Evolutionary conservation across 208 protist species (phyloP), one percentile per base, ranked within the genome.

Genomic region (Wallacemonas sp.): DNA sequence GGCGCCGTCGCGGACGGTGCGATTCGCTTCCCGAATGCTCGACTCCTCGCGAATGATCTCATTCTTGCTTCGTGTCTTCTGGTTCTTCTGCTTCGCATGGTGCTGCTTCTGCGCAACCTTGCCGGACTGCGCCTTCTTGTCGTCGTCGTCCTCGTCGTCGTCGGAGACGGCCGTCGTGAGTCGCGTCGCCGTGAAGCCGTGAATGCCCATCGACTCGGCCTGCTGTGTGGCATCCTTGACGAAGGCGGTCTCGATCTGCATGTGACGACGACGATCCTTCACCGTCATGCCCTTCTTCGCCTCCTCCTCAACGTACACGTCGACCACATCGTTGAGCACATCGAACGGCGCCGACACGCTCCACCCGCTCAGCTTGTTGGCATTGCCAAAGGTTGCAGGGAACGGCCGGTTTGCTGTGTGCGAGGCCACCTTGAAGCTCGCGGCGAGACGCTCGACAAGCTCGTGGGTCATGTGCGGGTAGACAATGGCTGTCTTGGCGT

Each of bases 161-260:
- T 87, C 77, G 19, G 83, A 88, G 64, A 70, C 70, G 10, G 88
- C 88, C 1, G 86, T 67, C 17, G 77, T 76, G 13, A 92, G 63
- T 33, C 72, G 74, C 12, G 86, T 78, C 29, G 64, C 60, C n/a
- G 81, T 83, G 76, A 94, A 94, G 42, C 80, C 76, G 41, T 78
- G 69, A 34, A 94, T 85, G 60, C 85, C 88, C 88, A 94, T 94
- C 32, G 88, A 92, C 77, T 91, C 74, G n/a, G 88, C 88, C 66
- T 92, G 88, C 63, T 85, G 72, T 64, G 76, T 75, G 12, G 85
- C 85, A 33, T 94, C 85, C 21, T 68, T 76, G 24, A 90, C 80
- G 61, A 90, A 94, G 57, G 79, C 81, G 26, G 82, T 77, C 42
- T 94, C 74, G 17, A 83, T 68, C 48, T 81, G 70, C 60, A 81